Base-by-base conservation (phyloP, 1,284 basidiomycete genomes). In the Coniferiporia sulphurascens region DNA sequence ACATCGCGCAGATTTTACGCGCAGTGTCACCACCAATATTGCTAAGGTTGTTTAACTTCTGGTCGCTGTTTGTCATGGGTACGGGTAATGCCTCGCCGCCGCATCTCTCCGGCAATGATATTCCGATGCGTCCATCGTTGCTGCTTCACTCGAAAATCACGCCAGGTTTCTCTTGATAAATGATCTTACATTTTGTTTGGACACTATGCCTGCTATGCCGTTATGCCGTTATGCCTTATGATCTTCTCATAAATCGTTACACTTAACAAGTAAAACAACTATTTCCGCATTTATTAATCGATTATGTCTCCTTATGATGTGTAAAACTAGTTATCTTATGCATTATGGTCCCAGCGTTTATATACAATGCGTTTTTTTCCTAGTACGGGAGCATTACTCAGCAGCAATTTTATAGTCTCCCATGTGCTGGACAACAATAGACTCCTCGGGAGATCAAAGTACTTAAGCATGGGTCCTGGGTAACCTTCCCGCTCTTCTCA, bases 11-110 rank as follows among this genome's bases (percentile, higher is more conserved):
- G 19, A 55, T 58, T 36, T 6, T 58, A 17, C 58, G 50, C 19
- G 57, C 61, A 15, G 34, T 62, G 34, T 52, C 61, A n/a, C 61
- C 61, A 6, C 61, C 61, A 41, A 59, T 62, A 41, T 34, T 62
- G 8, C 50, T 62, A 17, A 58, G 52, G 45, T 32, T 62, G 34
- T 56, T 61, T 21, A 55, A 49, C 35, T 48, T 62, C 22, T 58
- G 60, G 56, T 38, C 52, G 50, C 10, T 57, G 43, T 34, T 61
- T 21, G 22, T 41, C 9, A 56, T 53, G 22, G 48, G 46, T 19
- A 10, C 49, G n/a, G 43, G 38, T 35, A 56, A 58, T 41, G 38
- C 38, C 9, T 53, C 55, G 7, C 4, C 48, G 45, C 22, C 44
- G 17, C 32, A 54, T 9, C 41, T 17, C 9, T 19, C 9, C 27